Percentiles rank a stretch among this genome's conserved stretches.
Evolutionary conservation across 139 green algal species (phyloP).

Genomic region (Haematococcus lacustris): DNA sequence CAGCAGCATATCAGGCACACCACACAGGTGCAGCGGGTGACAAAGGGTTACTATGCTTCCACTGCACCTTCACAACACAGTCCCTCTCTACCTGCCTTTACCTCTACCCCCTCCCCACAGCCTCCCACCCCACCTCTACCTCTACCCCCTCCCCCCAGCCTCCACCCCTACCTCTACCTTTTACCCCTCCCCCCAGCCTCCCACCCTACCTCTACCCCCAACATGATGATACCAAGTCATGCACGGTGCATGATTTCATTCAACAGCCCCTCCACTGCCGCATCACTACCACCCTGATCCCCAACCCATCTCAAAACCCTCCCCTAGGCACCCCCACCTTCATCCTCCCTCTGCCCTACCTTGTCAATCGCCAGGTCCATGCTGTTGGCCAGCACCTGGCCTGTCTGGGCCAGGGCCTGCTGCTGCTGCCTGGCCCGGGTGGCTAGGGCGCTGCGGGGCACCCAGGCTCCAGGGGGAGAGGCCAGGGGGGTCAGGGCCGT

Average conservation of each 20-base stretch:
- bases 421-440: no score
- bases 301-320: background rate
- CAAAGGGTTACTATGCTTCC: background rate
- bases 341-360: background rate
- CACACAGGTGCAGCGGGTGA: background rate
- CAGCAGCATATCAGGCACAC: background rate
- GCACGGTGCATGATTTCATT: background rate
- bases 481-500: no score
- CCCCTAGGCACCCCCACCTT: background rate
- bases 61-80: background rate
- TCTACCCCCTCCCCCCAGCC: no score
- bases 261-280: background rate
- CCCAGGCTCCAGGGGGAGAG: no score
- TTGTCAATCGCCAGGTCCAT: slow-evolving; percentile 11
- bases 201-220: background rate
- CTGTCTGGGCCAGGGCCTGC: background rate
- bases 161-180: background rate
- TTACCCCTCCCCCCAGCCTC: background rate
- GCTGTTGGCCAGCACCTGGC: background rate
- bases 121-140: no score
- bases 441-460: no score
- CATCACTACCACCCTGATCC: background rate
- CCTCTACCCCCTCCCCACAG: no score
- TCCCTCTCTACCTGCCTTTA: no score
- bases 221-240: background rate